These are phyloP conservation scores for Kondoa subrosea DNA, from an alignment of 768 basidiomycete genomes.

Conservation along the genomic window DNA sequence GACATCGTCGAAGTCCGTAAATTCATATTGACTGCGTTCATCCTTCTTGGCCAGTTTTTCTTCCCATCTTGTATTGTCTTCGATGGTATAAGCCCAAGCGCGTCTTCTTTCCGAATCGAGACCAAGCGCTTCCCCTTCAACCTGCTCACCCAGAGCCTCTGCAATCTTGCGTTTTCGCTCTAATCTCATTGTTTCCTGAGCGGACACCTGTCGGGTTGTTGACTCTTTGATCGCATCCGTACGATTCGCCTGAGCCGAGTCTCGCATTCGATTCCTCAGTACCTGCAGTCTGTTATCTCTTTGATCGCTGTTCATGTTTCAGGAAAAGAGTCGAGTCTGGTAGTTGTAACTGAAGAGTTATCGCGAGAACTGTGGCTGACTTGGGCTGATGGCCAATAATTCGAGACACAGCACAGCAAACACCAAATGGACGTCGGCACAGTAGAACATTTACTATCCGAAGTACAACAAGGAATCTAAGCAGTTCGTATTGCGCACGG, in stretches of 20 bases:
- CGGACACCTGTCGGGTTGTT: conserved; percentile 55
- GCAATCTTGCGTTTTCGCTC: conserved; percentile 62
- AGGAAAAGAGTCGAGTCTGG: no score
- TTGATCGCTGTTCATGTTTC: background rate
- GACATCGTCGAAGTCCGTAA: conserved; percentile 81
- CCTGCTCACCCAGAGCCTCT: conserved; percentile 64
- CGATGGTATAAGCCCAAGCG: conserved; percentile 89
- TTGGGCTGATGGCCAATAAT: no score
- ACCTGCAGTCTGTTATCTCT: background rate
- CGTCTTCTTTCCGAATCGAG: conserved; percentile 77
- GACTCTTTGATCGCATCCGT: conserved; percentile 70
- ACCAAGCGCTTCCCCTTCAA: conserved; percentile 77
- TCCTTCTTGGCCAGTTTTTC: conserved; percentile 67
- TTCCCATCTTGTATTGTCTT: conserved; percentile 95
- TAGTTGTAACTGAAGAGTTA: no score
- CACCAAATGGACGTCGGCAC: no score
- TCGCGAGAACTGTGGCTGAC: no score
- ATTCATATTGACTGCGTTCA: conserved; percentile 71
- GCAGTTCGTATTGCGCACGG: background rate
- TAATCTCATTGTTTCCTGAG: conserved; percentile 61
- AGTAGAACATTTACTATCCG: no score
- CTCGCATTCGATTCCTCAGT: conserved; percentile 19
- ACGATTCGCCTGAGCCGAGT: conserved; percentile 66
- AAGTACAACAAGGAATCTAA: no score
- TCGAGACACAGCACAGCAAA: no score